Evolutionary conservation across 345 rosid species (phyloP), one percentile per base, ranked within the genome.

Genomic region (Aquilaria yunnanensis): DNA sequence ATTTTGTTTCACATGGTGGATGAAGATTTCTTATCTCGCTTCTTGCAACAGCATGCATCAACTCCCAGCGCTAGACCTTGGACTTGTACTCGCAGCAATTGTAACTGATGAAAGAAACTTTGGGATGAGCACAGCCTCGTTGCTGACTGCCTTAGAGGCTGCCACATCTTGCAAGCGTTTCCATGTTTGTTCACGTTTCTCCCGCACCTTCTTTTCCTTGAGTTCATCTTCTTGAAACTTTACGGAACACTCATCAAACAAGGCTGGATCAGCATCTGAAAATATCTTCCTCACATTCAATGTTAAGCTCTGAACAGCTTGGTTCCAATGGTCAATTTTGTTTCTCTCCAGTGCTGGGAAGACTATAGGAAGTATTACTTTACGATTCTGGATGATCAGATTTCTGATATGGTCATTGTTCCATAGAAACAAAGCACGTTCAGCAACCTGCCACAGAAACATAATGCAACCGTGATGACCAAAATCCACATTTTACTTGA

Each of bases 111-210:
- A 78, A 58, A 55, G 67, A 11, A 81, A 84, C 60, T 70, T 84
- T 10, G 85, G 67, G 43, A 83, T 80, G 8, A 83, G 80, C 32
- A 77, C 80, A 37, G 85, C 88, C 77, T 81, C 89, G 6, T 70
- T 80, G 71, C 77, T 81, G 32, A 78, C 75, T 46, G 74, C 74
- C 60, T 72, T 80, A 6, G 89, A 83, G 59, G 86, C 82, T 2
- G 89, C 91, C 64, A 78, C 61, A 12, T 89, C 86, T 74, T 87
- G 94, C 74, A 89, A 72, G 37, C 65, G 74, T 75, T 83, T 84
- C 96, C 94, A 89, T 16, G 66, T 76, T 56, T 72, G 51, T 64
- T 83, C 86, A 30, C 86, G 69, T 72, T 77, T 86, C 49, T 82
- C 80, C 70, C 31, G 62, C 50, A 57, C 62, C 64, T 86, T 74